Base-by-base conservation (phyloP, 805 yeast genomes). In the Lipomyces sp. region DNA sequence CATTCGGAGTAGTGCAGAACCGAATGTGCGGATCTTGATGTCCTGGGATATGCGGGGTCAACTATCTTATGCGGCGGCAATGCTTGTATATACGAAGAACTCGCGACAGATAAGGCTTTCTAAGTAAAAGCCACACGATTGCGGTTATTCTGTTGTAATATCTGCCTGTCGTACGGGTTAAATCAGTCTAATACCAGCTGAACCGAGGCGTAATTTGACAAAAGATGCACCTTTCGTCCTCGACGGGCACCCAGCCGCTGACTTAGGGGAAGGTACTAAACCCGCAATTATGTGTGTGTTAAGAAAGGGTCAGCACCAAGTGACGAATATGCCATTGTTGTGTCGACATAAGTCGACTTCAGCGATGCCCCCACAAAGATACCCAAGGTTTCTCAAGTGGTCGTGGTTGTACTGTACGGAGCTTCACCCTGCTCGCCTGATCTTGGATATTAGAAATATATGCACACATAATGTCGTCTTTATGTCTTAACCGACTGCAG, bases 401-500 rank as follows among this genome's bases (percentile, higher is more conserved):
- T 24, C 24, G 24, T 24, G 24, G 24, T 24, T 24, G 24, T 24
- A 24, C 24, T 24, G 24, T 24, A 24, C 24, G 24, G 24, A 24
- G 24, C 24, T 24, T 24, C 24, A 24, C 24, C 24, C 24, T 24
- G 24, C 24, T 24, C 24, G 24, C 24, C 24, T 42, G 24, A 15
- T 42, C 39, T 15, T 42, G 24, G 29, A n/a, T 51, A 29, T 29
- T 51, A 10, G 18, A 24, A 24, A 24, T 37, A 7, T 10, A 54
- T 18, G 33, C 7, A 48, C n/a, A 37, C 39, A 69, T 4, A 29
- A 80, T 81, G 84, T 79, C 82, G 62, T 78, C 90, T 66, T 84
- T 92, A 66, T 88, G 96, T 77, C 81, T 87, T 70, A 91, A 87
- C 66, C 86, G 99, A 73, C 84, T 94, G 53, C 98, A 93, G 75